Conservation (phyloP, 208 protist species). For the Angomonas deanei region DNA sequence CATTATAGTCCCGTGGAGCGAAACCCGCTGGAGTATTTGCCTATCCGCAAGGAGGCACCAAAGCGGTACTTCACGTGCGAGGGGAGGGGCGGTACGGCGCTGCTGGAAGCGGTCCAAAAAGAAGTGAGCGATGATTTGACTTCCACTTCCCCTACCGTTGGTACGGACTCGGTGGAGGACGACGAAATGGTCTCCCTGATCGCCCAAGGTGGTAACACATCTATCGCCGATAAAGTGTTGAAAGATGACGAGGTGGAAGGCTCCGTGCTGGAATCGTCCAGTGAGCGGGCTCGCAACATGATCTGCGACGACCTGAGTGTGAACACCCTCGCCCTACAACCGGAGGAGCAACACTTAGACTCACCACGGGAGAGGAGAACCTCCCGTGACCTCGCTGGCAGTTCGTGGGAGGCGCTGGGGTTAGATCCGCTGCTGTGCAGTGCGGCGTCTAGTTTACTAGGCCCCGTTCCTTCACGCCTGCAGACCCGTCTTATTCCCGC, state of each 20-base stretch:
- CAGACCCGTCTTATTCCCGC: conserved; percentile 67
- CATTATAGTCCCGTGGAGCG: conserved; percentile 68
- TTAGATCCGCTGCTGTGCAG: conserved; percentile 43
- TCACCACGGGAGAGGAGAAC: neutral
- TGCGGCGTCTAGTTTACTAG: conserved; percentile 34
- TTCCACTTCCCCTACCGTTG: neutral
- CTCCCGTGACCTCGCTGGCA: conserved; percentile 32
- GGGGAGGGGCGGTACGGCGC: conserved; percentile 29
- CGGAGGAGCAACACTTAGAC: conserved; percentile 3
- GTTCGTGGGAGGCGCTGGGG: conserved; percentile 41
- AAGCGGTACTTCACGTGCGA: conserved; percentile 31
- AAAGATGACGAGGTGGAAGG: conserved; percentile 41
- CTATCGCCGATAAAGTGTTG: conserved; percentile 49
- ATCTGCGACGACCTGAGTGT: conserved; percentile 37
- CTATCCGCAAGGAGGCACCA: conserved; percentile 22
- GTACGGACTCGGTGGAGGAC: neutral
- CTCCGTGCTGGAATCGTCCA: conserved; percentile 46
- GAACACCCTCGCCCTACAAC: conserved; percentile 11
- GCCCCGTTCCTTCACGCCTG: conserved; percentile 46
- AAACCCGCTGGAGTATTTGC: conserved; percentile 46
- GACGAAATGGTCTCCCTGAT: conserved; percentile 2
- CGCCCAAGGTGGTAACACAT: neutral
- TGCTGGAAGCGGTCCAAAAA: conserved; percentile 32
- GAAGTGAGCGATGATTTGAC: neutral
- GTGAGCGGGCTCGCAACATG: conserved; percentile 28